Evolutionary conservation across 2,329 filamentous ascomycete species (phyloP), one percentile per base, ranked within the genome.

Genomic region (Diaporthe citri): DNA sequence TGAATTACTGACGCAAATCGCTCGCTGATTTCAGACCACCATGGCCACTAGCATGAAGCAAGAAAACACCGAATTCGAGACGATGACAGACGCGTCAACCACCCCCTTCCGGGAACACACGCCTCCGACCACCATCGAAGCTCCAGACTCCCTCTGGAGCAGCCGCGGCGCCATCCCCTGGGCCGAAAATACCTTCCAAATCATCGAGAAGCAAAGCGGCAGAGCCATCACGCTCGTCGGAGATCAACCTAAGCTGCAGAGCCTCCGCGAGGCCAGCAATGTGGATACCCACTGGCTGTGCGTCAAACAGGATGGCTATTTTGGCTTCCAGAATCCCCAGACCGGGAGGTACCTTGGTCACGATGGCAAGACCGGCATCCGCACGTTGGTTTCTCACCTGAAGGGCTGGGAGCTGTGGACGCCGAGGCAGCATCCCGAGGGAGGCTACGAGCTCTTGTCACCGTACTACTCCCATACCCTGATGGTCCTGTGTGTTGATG

Each of bases 261-360:
- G 9, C 15, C 12, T 62, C 36, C 8, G 7, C 0, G 3, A 5
- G 20, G 5, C 39, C 7, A 28, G 13, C 0, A 3, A 0, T 2
- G 3, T 0, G 36, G n/a, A 20, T 2, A 31, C 36, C 0, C 57
- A 62, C n/a, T 62, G 57, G 57, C n/a, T 43, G n/a, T 62, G 57
- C 15, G 13, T 62, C 15, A 43, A 43, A n/a, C 36, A 62, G 15
- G 1, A 62, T 43, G 59, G 59, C 6, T 62, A 43, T 3, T 62
- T 43, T 1, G 59, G 59, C 1, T 62, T 62, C 22, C 39, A 43
- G 4, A 20, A 28, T 10, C n/a, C n/a, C n/a, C 3, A 12, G 1
- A 62, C 59, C 7, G 59, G 59, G 2, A 13, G 3, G 5, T 62
- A 62, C 25, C 59, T 62, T 13, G 59, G 59, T 3, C 39, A 62